Evolutionary conservation across 164 flowering plant species (phyloP).

Genomic region (Dillenia suffruticosa): DNA sequence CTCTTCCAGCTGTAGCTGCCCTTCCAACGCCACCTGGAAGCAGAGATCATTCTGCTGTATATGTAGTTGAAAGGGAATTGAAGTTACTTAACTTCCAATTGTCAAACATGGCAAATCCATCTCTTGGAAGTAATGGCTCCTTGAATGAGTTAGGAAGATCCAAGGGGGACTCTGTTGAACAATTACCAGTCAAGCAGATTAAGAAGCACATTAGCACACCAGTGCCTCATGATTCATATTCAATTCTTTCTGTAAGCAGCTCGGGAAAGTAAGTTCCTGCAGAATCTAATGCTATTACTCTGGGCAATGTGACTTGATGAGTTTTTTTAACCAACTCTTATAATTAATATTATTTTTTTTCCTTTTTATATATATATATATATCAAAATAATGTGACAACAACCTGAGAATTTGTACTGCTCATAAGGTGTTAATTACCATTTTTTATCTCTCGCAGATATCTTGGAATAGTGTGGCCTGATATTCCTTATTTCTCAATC

Average conservation of each 20-base stretch:
- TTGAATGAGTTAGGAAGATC: slow-evolving; percentile 71
- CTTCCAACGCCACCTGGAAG: slow-evolving; percentile 76
- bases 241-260: slow-evolving; percentile 93
- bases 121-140: slow-evolving; percentile 87
- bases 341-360: neutral
- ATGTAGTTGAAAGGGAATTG: slow-evolving; percentile 81
- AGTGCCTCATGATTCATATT: slow-evolving; percentile 95
- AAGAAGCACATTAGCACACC: slow-evolving; percentile 93
- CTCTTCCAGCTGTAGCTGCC: slow-evolving; percentile 90
- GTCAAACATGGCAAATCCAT: slow-evolving; percentile 67
- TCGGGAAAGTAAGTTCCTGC: slow-evolving; percentile 88
- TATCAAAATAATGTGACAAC: neutral
- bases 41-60: slow-evolving; percentile 91
- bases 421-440: neutral
- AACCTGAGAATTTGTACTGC: too few species aligned
- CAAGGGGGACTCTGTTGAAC: slow-evolving; percentile 67
- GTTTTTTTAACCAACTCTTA: neutral
- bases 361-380: neutral
- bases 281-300: neutral
- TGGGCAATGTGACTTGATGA: neutral
- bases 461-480: slow-evolving; percentile 96
- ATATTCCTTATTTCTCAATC: slow-evolving; percentile 84
- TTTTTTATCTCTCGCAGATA: slow-evolving; percentile 53
- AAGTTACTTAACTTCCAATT: slow-evolving; percentile 80
- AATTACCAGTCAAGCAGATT: slow-evolving; percentile 77